These are phyloP conservation scores for Solidago caesia DNA, from an alignment of 129 eudicot genomes.

Conservation along the genomic window DNA sequence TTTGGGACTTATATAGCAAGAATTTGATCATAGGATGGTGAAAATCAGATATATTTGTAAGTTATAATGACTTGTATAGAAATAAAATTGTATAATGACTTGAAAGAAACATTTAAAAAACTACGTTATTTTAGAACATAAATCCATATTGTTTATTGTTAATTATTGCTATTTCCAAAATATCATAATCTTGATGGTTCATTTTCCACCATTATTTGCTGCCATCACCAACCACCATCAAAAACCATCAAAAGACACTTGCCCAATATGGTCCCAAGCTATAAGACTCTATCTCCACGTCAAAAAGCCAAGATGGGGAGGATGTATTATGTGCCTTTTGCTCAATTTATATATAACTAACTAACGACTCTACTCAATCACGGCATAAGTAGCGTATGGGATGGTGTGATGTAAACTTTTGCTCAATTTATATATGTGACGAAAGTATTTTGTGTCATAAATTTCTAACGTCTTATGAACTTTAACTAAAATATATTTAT, in stretches of 20 bases:
- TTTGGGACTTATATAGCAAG: too few relatives aligned
- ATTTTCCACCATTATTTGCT: not conserved
- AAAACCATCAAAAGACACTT: not conserved
- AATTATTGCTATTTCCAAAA: not conserved
- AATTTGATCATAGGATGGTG: too few relatives aligned
- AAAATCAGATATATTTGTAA: too few relatives aligned
- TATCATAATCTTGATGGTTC: constrained; percentile 7
- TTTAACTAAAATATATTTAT: not conserved
- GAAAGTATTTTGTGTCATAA: not conserved
- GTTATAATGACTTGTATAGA: too few relatives aligned
- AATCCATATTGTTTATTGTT: not conserved
- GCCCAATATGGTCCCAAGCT: constrained; percentile 4
- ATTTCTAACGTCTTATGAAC: too few relatives aligned
- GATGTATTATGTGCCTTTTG: not conserved
- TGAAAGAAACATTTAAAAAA: too few relatives aligned
- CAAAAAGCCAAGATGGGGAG: not conserved
- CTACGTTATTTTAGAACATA: not conserved
- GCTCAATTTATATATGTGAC: too few relatives aligned
- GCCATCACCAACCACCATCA: constrained; percentile 7
- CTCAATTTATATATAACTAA: not conserved
- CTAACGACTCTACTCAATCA: too few relatives aligned
- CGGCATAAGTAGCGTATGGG: too few relatives aligned
- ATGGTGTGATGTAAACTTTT: too few relatives aligned
- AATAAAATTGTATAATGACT: too few relatives aligned
- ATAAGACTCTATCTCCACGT: not conserved